These are phyloP conservation scores for Saturnispora ahearnii DNA, from an alignment of 805 yeast species.

Conservation along the genomic window DNA sequence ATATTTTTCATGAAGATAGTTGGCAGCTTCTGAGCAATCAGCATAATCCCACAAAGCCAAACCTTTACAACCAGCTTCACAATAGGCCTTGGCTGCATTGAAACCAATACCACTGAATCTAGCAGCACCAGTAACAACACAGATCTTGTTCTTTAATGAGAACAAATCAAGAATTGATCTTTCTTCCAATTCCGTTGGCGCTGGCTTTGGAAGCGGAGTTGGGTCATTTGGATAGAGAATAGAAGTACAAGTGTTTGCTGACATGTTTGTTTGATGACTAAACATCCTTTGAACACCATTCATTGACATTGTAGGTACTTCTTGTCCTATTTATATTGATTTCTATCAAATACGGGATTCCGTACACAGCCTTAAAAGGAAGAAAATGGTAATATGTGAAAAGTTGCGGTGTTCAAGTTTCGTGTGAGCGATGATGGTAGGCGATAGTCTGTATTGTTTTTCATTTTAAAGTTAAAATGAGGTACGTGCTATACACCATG, in stretches of 20 bases:
- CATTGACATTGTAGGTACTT: neutral
- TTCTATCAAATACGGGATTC: neutral
- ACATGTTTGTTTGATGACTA: slow-evolving; percentile 13
- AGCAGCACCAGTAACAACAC: slow-evolving; percentile 45
- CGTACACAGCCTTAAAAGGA: neutral
- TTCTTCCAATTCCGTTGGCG: slow-evolving; percentile 18
- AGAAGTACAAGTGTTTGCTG: slow-evolving; percentile 20
- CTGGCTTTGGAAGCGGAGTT: slow-evolving; percentile 23
- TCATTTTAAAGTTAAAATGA: neutral
- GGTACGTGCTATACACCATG: neutral
- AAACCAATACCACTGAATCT: slow-evolving; percentile 43
- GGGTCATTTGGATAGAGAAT: slow-evolving; percentile 18
- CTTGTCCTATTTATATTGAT: neutral
- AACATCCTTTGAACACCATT: no score
- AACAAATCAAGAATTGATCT: slow-evolving; percentile 21
- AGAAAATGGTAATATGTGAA: neutral
- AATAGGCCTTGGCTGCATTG: slow-evolving; percentile 43
- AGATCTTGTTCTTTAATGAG: slow-evolving; percentile 34
- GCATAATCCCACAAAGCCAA: slow-evolving; percentile 29
- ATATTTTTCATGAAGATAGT: slow-evolving; percentile 9
- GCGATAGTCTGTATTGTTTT: neutral
- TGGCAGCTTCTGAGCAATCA: slow-evolving; percentile 12
- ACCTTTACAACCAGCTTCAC: slow-evolving; percentile 41
- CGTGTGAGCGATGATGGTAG: neutral
- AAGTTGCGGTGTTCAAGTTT: slow-evolving; percentile 1